Evolutionary conservation across 108 stramenopile genomes (phyloP).

Genomic region (Fistulifera solaris): DNA sequence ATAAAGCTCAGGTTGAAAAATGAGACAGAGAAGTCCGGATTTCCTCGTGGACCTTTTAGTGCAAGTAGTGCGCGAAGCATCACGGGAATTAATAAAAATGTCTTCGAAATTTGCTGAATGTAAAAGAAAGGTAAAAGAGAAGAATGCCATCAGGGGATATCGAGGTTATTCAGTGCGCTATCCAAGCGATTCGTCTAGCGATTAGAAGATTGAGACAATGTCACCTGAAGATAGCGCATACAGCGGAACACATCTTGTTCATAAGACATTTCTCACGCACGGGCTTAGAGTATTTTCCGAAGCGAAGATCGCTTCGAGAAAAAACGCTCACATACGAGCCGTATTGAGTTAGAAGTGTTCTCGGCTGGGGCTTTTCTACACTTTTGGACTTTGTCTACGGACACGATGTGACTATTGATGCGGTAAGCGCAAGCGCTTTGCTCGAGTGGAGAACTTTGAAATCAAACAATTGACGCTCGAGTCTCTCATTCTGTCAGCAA

Average conservation of each 20-base stretch:
- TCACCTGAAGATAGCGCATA: background rate
- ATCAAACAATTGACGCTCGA: background rate
- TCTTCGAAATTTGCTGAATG: no score
- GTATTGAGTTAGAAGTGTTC: background rate
- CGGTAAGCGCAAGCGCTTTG: slow-evolving; percentile 4
- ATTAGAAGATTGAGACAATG: slow-evolving; percentile 25
- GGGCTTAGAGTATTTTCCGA: slow-evolving; percentile 16
- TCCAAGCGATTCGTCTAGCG: slow-evolving; percentile 23
- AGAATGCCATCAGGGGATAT: no score
- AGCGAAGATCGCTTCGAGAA: background rate
- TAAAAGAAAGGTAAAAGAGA: no score
- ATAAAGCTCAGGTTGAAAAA: background rate
- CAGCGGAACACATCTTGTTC: no score
- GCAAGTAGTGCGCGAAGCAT: no score
- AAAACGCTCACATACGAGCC: background rate
- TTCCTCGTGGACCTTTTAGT: no score
- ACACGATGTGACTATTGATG: background rate
- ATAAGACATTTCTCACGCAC: slow-evolving; percentile 18
- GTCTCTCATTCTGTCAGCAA: background rate
- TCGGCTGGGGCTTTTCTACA: background rate
- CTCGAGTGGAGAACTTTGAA: background rate
- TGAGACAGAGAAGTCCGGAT: no score
- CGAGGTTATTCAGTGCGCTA: slow-evolving; percentile 12
- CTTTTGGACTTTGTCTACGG: slow-evolving; percentile 4
- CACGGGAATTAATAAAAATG: no score